These are phyloP conservation scores for Leccinum pellstonianum DNA, from an alignment of 768 basidiomycete species.

Conservation along the genomic window DNA sequence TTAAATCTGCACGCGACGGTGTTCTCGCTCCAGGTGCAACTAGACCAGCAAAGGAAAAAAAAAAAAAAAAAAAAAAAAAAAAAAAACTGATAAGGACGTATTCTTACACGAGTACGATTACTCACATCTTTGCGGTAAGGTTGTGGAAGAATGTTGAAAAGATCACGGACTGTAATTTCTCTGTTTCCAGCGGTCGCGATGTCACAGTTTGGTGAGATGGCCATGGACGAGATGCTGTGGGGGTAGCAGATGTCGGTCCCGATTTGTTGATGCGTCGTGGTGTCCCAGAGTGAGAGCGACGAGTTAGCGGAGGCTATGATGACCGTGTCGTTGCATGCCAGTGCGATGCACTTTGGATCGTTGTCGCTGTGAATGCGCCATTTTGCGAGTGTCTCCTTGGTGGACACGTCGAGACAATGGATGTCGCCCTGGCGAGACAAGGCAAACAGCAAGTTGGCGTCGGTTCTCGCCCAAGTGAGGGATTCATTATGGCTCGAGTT, in stretches of 20 bases:
- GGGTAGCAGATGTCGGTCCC: neutral
- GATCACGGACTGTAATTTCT: neutral
- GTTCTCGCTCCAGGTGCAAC: neutral
- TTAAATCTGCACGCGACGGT: neutral
- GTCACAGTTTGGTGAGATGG: neutral
- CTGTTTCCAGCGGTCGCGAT: neutral
- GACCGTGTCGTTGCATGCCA: neutral
- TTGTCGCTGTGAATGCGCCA: neutral
- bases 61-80: no score
- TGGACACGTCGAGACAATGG: neutral
- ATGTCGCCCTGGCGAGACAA: neutral
- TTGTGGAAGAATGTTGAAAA: neutral
- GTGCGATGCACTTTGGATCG: neutral
- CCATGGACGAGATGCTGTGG: neutral
- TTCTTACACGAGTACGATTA: neutral
- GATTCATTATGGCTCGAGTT: neutral
- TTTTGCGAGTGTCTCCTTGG: neutral
- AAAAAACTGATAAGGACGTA: neutral
- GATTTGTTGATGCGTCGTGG: neutral
- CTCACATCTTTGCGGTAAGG: neutral
- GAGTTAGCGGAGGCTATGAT: neutral
- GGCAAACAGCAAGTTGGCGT: neutral
- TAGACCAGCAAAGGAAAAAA: neutral
- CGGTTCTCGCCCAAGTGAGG: neutral
- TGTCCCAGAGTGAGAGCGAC: neutral